These are phyloP conservation scores for Lathyrus tuberosus DNA, from an alignment of 306 rosid genomes.

Conservation along the genomic window DNA sequence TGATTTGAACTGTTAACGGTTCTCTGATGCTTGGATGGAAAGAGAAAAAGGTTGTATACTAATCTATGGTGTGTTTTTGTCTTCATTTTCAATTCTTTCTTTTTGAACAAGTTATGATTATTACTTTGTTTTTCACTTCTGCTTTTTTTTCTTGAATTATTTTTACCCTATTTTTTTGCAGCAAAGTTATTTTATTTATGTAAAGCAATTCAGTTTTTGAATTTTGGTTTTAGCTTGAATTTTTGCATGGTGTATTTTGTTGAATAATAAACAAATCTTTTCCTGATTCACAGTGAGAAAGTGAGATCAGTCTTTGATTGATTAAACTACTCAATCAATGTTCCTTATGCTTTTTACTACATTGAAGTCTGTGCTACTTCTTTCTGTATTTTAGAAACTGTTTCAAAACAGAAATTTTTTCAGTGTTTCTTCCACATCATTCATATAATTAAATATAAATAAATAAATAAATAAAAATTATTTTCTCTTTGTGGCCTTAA, in stretches of 20 bases:
- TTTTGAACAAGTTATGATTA: conserved; percentile 8
- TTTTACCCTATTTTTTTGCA: not conserved
- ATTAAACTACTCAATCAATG: conserved; percentile 85
- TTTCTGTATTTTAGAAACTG: conserved; percentile 7
- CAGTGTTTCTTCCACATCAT: conserved; percentile 50
- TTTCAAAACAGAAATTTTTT: conserved; percentile 45
- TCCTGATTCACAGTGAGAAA: conserved; percentile 59
- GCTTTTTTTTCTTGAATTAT: not conserved
- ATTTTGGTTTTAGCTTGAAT: not conserved
- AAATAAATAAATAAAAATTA: conserved; percentile 17
- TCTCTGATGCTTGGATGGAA: conserved; percentile 53
- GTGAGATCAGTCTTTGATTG: conserved; percentile 55
- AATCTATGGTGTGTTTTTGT: conserved; percentile 20
- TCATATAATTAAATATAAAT: conserved; percentile 30
- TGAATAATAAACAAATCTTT: not conserved
- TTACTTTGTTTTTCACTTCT: not conserved
- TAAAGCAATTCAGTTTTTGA: not conserved
- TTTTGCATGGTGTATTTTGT: conserved; percentile 1
- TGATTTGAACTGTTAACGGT: conserved; percentile 57
- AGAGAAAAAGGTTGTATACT: conserved; percentile 41
- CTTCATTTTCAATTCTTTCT: conserved; percentile 7
- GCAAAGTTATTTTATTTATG: not conserved
- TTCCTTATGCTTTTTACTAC: conserved; percentile 79
- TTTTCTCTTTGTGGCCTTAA: conserved; percentile 36
- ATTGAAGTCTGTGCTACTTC: conserved; percentile 70